Conservation (phyloP, 257 asterid genomes). For the Forsythia suspensa region DNA sequence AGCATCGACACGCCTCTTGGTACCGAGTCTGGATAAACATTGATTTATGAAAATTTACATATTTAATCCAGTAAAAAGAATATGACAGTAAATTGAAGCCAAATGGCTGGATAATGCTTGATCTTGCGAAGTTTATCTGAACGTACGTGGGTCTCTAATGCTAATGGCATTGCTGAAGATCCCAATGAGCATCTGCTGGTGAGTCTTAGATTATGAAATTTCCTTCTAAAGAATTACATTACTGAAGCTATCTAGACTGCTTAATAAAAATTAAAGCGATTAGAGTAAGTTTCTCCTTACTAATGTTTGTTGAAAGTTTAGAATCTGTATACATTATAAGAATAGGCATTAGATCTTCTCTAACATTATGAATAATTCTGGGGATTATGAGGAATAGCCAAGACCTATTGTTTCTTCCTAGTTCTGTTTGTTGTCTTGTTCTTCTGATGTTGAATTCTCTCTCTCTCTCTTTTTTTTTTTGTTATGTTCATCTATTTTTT, state of each 20-base stretch:
- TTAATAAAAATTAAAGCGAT: too few species aligned
- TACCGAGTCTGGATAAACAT: too few species aligned
- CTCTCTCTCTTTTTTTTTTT: background rate
- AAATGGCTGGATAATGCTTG: background rate
- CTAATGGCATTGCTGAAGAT: background rate
- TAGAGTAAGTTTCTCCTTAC: too few species aligned
- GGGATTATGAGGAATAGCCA: background rate
- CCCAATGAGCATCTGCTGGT: background rate
- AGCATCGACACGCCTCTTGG: background rate
- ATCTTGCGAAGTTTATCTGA: background rate
- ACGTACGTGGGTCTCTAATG: background rate
- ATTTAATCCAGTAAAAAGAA: background rate
- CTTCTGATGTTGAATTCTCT: background rate
- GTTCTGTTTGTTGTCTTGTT: background rate
- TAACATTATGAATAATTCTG: background rate
- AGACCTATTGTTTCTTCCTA: background rate
- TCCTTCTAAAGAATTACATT: background rate
- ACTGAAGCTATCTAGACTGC: background rate
- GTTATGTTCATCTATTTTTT: background rate
- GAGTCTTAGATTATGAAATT: background rate
- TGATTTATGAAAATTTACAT: background rate
- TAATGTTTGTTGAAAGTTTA: background rate
- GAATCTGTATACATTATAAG: background rate
- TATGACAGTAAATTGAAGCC: background rate
- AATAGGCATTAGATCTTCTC: background rate